phyloP scores from a whole-genome alignment of 1,139 yeast genomes.

The Taphrina communis region DNA sequence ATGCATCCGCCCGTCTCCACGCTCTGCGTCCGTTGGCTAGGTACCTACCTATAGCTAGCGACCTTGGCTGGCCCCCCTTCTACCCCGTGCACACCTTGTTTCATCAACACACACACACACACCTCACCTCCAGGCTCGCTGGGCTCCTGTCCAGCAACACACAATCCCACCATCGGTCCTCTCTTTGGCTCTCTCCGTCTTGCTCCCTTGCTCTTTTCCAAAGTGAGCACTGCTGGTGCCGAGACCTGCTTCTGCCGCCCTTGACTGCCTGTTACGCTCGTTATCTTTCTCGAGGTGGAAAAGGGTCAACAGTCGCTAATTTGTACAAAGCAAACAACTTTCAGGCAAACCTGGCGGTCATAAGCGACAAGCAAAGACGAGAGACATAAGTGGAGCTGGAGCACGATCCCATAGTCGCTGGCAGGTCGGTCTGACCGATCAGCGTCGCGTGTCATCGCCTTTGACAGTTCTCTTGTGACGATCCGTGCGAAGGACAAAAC shows the following conservation, averaged over 20 bases:
- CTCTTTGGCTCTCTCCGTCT: background rate
- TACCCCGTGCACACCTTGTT: background rate
- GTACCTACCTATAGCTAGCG: too few relatives aligned
- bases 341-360: too few relatives aligned
- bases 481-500: background rate
- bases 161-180: background rate
- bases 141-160: background rate
- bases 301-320: background rate
- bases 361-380: too few relatives aligned
- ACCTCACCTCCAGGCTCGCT: too few relatives aligned
- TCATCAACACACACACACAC: background rate
- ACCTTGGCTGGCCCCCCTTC: background rate
- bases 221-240: background rate
- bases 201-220: too few relatives aligned
- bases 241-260: background rate
- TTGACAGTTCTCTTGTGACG: background rate
- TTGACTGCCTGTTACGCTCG: background rate
- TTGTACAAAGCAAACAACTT: background rate
- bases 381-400: background rate
- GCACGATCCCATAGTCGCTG: background rate
- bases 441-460: background rate
- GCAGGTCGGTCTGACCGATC: background rate
- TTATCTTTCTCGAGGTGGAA: background rate
- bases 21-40: background rate
- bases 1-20: background rate